Conservation (phyloP, 1,139 yeast species). For the Schwanniomyces etchellsii region DNA sequence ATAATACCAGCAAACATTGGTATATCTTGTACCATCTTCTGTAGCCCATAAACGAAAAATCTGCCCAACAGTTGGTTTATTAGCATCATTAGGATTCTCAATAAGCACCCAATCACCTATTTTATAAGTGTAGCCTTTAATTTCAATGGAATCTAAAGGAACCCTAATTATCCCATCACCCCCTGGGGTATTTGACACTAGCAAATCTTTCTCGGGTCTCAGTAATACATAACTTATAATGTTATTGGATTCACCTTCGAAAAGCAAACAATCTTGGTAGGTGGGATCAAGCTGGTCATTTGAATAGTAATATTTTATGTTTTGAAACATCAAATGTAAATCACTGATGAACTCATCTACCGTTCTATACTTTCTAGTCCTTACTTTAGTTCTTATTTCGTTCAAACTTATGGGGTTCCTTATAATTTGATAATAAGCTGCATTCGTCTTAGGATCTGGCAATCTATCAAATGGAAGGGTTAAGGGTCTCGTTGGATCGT, state of each 20-base stretch:
- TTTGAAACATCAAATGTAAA: slow-evolving; percentile 67
- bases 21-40: slow-evolving; percentile 77
- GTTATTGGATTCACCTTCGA: slow-evolving; percentile 58
- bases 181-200: slow-evolving; percentile 59
- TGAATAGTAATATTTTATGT: slow-evolving; percentile 59
- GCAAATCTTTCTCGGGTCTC: slow-evolving; percentile 77
- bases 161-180: slow-evolving; percentile 54
- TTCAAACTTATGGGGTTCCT: slow-evolving; percentile 75
- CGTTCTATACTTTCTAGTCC: slow-evolving; percentile 73
- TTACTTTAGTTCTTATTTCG: slow-evolving; percentile 75
- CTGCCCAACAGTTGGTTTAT: slow-evolving; percentile 90
- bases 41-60: slow-evolving; percentile 89
- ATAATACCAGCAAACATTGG: slow-evolving; percentile 96
- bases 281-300: slow-evolving; percentile 54
- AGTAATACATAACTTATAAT: slow-evolving; percentile 66
- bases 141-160: slow-evolving; percentile 71
- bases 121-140: slow-evolving; percentile 65
- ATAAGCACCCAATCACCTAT: slow-evolving; percentile 96
- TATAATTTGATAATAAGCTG: slow-evolving; percentile 63
- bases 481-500: slow-evolving; percentile 42
- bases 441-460: slow-evolving; percentile 64
- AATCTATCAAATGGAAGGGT: slow-evolving; percentile 70
- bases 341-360: slow-evolving; percentile 77
- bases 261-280: slow-evolving; percentile 51
- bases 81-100: slow-evolving; percentile 78